Evolutionary conservation across 2,329 filamentous ascomycete genomes (phyloP).

Genomic region (Cordyceps tenuipes): DNA sequence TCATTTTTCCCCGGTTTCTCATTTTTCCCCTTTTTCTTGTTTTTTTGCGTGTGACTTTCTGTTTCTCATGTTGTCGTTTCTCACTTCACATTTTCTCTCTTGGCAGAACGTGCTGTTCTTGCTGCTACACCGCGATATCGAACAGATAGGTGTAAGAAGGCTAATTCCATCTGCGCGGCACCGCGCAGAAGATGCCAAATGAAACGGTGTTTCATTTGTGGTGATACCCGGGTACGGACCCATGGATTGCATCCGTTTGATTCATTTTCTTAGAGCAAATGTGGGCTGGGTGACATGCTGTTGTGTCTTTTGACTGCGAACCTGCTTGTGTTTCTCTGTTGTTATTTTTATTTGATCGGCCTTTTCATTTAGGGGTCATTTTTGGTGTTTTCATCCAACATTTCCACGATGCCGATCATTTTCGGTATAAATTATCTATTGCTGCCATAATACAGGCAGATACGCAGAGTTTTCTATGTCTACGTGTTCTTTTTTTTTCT

Average conservation of each 20-base stretch:
- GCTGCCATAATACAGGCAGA: too few species aligned
- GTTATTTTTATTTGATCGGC: too few species aligned
- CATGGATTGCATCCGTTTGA: not conserved
- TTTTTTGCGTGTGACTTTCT: too few species aligned
- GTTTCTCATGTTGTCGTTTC: too few species aligned
- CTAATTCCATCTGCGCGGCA: not conserved
- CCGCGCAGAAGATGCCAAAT: not conserved
- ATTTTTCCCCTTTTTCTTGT: too few species aligned
- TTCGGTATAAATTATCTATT: too few species aligned
- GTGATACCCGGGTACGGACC: constrained; percentile 7
- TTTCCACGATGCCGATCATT: too few species aligned
- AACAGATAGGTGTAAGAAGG: not conserved
- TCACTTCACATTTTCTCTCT: not conserved
- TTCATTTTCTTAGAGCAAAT: not conserved
- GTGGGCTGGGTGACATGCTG: not conserved
- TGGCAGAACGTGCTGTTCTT: not conserved
- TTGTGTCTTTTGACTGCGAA: not conserved
- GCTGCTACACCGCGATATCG: not conserved
- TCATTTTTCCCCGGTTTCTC: too few species aligned
- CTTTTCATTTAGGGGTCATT: too few species aligned
- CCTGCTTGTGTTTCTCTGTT: not conserved
- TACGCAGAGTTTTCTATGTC: too few species aligned
- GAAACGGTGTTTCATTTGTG: constrained; percentile 1
- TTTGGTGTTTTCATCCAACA: too few species aligned
- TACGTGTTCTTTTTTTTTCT: too few species aligned